phyloP scores from a whole-genome alignment of 2,329 filamentous ascomycete genomes.

The Aspergillus sp. region DNA sequence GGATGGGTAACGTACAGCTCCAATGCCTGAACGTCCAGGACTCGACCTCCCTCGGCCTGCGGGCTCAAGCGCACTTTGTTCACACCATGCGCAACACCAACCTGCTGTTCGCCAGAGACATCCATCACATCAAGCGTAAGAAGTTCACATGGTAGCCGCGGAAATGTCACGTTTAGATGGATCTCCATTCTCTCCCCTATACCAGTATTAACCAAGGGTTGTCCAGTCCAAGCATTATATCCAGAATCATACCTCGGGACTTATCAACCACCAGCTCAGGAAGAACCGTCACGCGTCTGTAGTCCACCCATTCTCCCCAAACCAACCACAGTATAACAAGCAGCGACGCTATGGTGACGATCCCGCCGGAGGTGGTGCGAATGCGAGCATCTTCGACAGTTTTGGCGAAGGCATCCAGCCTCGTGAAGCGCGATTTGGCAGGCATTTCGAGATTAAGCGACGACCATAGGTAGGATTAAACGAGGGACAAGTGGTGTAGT shows the following conservation, averaged over 20 bases:
- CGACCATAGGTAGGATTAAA: constrained; percentile 19
- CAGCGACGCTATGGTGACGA: constrained; percentile 88
- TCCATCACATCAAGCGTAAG: constrained; percentile 98
- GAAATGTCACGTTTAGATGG: constrained; percentile 94
- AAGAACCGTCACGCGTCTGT: constrained; percentile 74
- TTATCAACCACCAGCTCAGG: constrained; percentile 96
- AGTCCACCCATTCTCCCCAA: constrained; percentile 95
- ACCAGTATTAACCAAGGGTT: neutral
- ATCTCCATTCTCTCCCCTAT: constrained; percentile 97
- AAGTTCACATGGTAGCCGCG: constrained; percentile 86
- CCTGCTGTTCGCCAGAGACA: constrained; percentile 93
- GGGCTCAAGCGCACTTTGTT: constrained; percentile 79
- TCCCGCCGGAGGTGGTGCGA: constrained; percentile 87
- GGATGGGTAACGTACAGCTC: constrained; percentile 51
- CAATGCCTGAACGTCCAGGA: constrained; percentile 64
- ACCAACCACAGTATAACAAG: constrained; percentile 81
- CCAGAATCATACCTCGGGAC: constrained; percentile 62
- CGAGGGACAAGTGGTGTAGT: neutral
- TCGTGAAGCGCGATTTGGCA: constrained; percentile 85
- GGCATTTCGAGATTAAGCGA: constrained; percentile 57
- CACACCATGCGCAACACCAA: constrained; percentile 86
- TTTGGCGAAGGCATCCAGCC: constrained; percentile 97
- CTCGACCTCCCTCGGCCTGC: constrained; percentile 64
- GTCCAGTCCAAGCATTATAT: too few relatives aligned
- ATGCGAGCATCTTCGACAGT: constrained; percentile 97